Base-by-base conservation (phyloP, 1,284 basidiomycete genomes). In the Cryptococcus maquisensis region DNA sequence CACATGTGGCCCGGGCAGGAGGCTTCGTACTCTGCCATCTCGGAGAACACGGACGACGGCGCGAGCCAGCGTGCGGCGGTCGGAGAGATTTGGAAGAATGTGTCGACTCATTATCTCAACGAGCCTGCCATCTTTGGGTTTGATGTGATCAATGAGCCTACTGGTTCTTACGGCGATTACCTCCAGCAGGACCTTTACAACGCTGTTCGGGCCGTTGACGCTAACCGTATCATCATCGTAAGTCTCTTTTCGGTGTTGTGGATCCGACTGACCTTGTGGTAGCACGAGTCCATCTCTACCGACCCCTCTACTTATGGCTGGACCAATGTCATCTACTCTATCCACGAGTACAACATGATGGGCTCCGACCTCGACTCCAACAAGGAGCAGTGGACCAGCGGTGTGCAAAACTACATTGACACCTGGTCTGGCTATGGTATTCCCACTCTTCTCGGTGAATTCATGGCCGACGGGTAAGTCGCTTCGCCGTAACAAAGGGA, bases 81-180 rank as follows among this genome's bases (percentile, higher is more conserved):
- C 23, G 66, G 55, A 20, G 60, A 55, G 36, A 62, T 70, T 51
- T 70, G 68, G 68, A 63, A 63, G 41, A 62, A 63, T 51, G 62
- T 70, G 26, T 66, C 66, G 18, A 18, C 41, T 8, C 66, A 68
- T 51, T 70, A 64, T 49, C 49, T 58, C 18, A 65, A 64, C 26
- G 68, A 70, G 48, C 49, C 56, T 13, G 53, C 57, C 49, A 68
- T 70, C 51, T 61, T 60, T 39, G 68, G 56, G 10, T 70, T 60
- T 42, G 68, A 70, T 49, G 56, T 62, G 7, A 70, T 70, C 63
- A 70, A 70, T 58, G 68, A 70, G 55, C 66, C 66, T 35, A 70
- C 68, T 32, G 68, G 68, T 32, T 64, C 62, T n/a, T 59, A 46
- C 24, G 62, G 55, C 53, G 62, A 70, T 59, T 60, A 60, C 49